Evolutionary conservation across 2,329 filamentous ascomycete genomes (phyloP).

Genomic region (Fusarium clavum): DNA sequence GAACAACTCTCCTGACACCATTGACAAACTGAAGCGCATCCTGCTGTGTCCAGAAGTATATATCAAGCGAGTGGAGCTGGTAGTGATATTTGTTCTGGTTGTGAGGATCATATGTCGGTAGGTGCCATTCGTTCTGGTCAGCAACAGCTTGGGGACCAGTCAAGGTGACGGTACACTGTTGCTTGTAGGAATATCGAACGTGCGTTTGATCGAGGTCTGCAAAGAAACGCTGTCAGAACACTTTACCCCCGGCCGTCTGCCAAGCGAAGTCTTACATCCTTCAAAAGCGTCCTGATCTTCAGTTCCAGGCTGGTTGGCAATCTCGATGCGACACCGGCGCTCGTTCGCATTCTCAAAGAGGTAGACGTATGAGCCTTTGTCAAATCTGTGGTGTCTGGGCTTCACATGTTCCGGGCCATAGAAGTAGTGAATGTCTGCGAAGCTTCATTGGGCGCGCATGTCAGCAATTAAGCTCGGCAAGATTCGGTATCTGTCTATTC

Average conservation of each 20-base stretch:
- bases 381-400: conserved; percentile 83
- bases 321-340: conserved; percentile 76
- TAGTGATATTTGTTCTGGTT: conserved; percentile 85
- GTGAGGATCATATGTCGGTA: conserved; percentile 76
- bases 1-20: conserved; percentile 73
- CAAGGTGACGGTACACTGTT: conserved; percentile 77
- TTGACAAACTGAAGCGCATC: conserved; percentile 79
- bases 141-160: conserved; percentile 66
- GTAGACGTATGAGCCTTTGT: conserved; percentile 83
- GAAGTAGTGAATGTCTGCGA: conserved; percentile 83
- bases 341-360: conserved; percentile 79
- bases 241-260: neutral
- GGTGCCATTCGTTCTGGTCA: conserved; percentile 75
- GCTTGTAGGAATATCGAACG: conserved; percentile 78
- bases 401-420: conserved; percentile 74
- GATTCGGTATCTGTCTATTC: neutral
- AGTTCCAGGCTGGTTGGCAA: conserved; percentile 79
- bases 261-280: conserved; percentile 69
- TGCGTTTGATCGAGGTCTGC: conserved; percentile 73
- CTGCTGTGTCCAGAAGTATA: conserved; percentile 83
- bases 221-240: conserved; percentile 18
- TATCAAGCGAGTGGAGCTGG: conserved; percentile 77
- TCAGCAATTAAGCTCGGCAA: conserved; percentile 12
- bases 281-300: conserved; percentile 84
- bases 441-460: conserved; percentile 60